Evolutionary conservation across 2,329 filamentous ascomycete species (phyloP), one percentile per base, ranked within the genome.

Genomic region (Clarireedia hainanense): DNA sequence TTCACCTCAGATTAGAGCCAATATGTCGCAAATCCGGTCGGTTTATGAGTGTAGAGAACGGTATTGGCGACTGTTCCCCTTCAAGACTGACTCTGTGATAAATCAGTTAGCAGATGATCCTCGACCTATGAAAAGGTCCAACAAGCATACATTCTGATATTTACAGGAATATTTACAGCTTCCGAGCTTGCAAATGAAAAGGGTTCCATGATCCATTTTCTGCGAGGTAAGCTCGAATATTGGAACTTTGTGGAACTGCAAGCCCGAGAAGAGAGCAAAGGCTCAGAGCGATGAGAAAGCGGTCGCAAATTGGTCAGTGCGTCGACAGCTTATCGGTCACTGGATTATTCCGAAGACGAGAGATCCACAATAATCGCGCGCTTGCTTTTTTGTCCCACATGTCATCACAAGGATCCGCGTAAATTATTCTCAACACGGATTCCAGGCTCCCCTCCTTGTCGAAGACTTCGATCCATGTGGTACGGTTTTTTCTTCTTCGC

Each of bases 101-200:
- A 10, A 74, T 30, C 34, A 23, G 37, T 68, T 57, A 67, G 61
- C 43, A 54, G 34, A 24, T n/a, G 39, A 47, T 23, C 23, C 23
- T 6, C 36, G 47, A 27, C 50, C 12, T 26, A 43, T 43, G 24
- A 20, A 39, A 20, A 37, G 17, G 15, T 9, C 5, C 23, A 52
- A 23, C 20, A 45, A 34, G 60, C 64, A 56, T 20, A 84, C 82
- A 87, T 84, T 71, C 82, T 80, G 65, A 86, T 76, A 73, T 76
- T 83, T 63, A 86, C 77, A 20, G 88, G 83, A 61, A 91, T 81
- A 64, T 90, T 80, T 64, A 97, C 79, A 71, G 89, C 84, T 62
- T 90, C 87, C 58, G 94, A 96, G 68, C 85, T 89, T 63, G 90
- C 91, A 75, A 97, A 97, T 30, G 91, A 95, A 73, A 96, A 96